A percentile compares a stretch with the other conserved stretches of the same genome.
Conservation (phyloP, 2,329 filamentous ascomycete species). For the Sporothrix euskadiensis region DNA sequence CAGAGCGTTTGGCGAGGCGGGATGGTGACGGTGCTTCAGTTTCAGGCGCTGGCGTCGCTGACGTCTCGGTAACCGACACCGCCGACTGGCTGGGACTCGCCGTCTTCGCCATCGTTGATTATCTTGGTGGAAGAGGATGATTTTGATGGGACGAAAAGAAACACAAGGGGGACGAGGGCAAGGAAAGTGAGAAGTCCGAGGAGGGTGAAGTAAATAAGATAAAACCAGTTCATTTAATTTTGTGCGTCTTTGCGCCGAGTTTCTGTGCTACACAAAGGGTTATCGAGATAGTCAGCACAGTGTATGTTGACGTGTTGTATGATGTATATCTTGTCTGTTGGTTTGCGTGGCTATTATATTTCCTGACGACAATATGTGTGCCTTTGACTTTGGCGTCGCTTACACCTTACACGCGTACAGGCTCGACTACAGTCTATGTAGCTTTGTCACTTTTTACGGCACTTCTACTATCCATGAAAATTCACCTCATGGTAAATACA, state of each 20-base stretch:
- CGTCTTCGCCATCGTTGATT: neutral
- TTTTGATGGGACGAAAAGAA: neutral
- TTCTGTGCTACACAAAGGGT: neutral
- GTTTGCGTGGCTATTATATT: neutral
- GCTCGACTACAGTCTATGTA: neutral
- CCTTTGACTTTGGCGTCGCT: no score
- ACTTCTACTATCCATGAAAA: no score
- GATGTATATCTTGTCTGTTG: neutral
- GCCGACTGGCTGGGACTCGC: slow-evolving; percentile 1
- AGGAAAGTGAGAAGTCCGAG: neutral
- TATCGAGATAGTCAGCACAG: neutral
- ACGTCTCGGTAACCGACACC: neutral
- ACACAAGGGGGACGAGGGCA: neutral
- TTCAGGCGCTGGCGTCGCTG: neutral
- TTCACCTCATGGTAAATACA: neutral
- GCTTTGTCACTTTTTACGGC: neutral
- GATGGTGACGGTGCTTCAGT: neutral
- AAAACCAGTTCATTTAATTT: neutral
- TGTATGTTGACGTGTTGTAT: neutral
- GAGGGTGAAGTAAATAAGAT: neutral
- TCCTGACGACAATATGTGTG: neutral
- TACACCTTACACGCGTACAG: neutral
- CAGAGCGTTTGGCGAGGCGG: slow-evolving; percentile 18
- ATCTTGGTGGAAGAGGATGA: neutral
- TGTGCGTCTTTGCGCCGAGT: no score